Percentiles rank a stretch among this genome's conserved stretches.
Evolutionary conservation across 2,329 filamentous ascomycete genomes (phyloP).

Genomic region (Lecanicillium sp.): DNA sequence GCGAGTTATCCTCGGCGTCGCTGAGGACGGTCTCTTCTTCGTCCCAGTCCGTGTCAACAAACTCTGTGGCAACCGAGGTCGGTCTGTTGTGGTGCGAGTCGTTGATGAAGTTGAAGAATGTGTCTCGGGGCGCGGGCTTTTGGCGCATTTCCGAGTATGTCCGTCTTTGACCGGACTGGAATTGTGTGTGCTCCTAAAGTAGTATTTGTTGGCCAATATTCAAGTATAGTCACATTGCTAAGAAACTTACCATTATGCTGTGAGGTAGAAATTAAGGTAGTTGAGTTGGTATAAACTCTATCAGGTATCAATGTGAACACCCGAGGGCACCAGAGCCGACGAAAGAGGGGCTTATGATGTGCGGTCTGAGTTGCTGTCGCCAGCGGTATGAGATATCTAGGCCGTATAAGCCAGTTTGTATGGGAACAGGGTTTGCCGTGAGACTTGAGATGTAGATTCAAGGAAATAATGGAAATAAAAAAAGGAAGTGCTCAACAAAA

Average conservation of each 20-base stretch:
- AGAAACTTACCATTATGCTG: slow-evolving; percentile 29
- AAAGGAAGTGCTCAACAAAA: too few relatives aligned
- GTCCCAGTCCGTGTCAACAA: slow-evolving; percentile 69
- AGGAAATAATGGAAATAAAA: slow-evolving; percentile 16
- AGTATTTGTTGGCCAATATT: slow-evolving; percentile 8
- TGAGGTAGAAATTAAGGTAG: slow-evolving; percentile 1
- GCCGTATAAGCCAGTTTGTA: slow-evolving; percentile 16
- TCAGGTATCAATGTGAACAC: background rate
- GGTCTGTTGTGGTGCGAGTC: slow-evolving; percentile 49
- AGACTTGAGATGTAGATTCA: slow-evolving; percentile 11
- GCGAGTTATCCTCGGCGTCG: slow-evolving; percentile 59
- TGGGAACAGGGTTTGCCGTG: slow-evolving; percentile 18
- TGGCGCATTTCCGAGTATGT: slow-evolving; percentile 47
- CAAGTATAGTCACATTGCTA: background rate
- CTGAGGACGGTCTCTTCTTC: slow-evolving; percentile 56
- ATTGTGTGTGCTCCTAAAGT: slow-evolving; percentile 31
- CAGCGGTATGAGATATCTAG: slow-evolving; percentile 27
- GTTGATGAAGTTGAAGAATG: slow-evolving; percentile 55
- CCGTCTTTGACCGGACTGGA: slow-evolving; percentile 30
- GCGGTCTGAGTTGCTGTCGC: slow-evolving; percentile 31
- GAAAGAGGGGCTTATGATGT: slow-evolving; percentile 3
- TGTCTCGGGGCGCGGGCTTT: slow-evolving; percentile 44
- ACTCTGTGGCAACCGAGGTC: slow-evolving; percentile 66
- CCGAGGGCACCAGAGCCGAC: background rate
- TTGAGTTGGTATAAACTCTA: background rate